These are phyloP conservation scores for Aspergillus baeticus DNA, from an alignment of 495 filamentous ascomycete genomes.

Conservation along the genomic window DNA sequence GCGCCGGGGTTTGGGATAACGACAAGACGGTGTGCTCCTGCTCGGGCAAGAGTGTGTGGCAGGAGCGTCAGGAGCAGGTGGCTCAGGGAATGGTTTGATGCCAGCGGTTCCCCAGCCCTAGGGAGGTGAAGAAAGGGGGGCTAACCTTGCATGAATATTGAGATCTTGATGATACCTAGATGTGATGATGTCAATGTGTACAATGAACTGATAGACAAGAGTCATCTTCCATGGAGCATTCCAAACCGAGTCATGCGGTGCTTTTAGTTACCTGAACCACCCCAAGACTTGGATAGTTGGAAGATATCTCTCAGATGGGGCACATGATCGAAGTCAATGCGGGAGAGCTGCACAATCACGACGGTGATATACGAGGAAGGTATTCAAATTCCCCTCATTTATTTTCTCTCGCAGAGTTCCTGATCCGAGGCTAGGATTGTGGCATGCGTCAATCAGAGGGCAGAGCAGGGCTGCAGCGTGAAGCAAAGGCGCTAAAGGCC, in stretches of 20 bases:
- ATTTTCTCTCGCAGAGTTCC: not conserved
- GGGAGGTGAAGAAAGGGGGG: not conserved
- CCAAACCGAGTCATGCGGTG: not conserved
- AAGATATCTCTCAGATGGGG: not conserved
- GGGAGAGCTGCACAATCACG: conserved; percentile 2
- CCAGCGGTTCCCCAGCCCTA: not conserved
- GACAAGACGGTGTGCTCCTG: conserved; percentile 96
- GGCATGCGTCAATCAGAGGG: conserved; percentile 7
- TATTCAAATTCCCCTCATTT: not conserved
- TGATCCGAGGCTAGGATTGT: conserved; percentile 11
- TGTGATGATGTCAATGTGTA: conserved; percentile 12
- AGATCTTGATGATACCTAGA: conserved; percentile 12
- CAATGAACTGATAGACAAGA: not conserved
- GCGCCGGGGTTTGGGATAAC: conserved; percentile 96
- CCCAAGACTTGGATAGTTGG: not conserved
- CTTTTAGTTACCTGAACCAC: not conserved
- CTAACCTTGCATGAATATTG: conserved; percentile 11
- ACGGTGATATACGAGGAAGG: not conserved
- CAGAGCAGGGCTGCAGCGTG: conserved; percentile 8
- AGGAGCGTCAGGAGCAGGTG: conserved; percentile 90
- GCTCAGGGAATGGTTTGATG: conserved; percentile 75
- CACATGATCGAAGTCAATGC: conserved; percentile 15
- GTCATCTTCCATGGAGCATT: not conserved
- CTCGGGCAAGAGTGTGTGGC: conserved; percentile 96
- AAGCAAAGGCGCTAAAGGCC: not conserved